Evolutionary conservation across 495 filamentous ascomycete species (phyloP).

Genomic region (Neurospora tetraspora): DNA sequence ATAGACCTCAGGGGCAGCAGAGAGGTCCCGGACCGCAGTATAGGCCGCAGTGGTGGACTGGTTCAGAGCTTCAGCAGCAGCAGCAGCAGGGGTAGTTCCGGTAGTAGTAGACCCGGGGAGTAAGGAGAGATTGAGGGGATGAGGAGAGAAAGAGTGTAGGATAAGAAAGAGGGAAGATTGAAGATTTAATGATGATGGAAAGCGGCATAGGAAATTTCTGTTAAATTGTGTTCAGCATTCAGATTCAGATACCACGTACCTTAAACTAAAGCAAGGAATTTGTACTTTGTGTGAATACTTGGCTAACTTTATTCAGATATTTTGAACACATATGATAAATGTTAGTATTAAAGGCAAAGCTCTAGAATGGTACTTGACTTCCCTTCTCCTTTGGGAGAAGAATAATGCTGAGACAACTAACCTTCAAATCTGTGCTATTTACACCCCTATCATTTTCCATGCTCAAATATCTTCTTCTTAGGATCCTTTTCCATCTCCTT

Average conservation of each 20-base stretch:
- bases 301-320: no score
- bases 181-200: neutral
- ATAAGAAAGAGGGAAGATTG: neutral
- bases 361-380: no score
- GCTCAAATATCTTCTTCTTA: no score
- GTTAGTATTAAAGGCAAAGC: no score
- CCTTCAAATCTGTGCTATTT: no score
- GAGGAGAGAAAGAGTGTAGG: neutral
- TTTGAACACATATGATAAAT: no score
- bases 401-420: no score
- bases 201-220: neutral
- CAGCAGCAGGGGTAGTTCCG: neutral
- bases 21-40: neutral
- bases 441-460: no score
- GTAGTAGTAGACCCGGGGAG: neutral
- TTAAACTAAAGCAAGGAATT: neutral
- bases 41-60: neutral
- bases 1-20: neutral
- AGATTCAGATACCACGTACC: neutral
- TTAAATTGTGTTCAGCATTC: no score
- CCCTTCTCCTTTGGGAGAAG: no score
- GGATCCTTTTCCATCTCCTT: no score
- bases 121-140: neutral
- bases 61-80: neutral
- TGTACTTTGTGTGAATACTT: neutral